Conservation (phyloP, 2,329 filamentous ascomycete genomes). For the Clonostachys solani region DNA sequence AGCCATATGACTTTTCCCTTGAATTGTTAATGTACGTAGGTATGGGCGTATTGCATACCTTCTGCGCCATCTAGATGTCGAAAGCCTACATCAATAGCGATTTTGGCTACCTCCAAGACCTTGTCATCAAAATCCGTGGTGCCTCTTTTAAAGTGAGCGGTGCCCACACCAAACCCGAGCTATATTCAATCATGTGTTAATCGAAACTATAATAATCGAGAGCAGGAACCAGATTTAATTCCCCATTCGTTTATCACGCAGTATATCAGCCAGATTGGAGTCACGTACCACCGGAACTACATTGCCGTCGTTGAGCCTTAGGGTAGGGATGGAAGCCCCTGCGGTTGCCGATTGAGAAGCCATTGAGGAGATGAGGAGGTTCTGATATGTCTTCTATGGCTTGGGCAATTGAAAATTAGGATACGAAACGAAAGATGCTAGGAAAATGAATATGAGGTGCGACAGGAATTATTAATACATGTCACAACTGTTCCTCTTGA, state of each 20-base stretch:
- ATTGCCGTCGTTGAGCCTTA: slow-evolving; percentile 72
- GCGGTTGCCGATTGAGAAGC: too few species aligned
- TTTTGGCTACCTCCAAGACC: slow-evolving; percentile 43
- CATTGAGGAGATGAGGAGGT: too few species aligned
- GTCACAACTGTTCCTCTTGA: too few species aligned
- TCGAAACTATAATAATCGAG: too few species aligned
- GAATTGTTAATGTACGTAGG: not conserved
- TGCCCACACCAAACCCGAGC: slow-evolving; percentile 3
- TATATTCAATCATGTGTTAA: slow-evolving; percentile 2
- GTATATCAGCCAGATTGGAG: too few species aligned
- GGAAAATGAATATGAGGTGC: too few species aligned
- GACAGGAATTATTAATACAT: too few species aligned
- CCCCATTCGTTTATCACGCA: too few species aligned
- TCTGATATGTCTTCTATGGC: too few species aligned
- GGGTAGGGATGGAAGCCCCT: slow-evolving; percentile 27
- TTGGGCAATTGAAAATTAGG: too few species aligned
- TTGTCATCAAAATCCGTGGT: slow-evolving; percentile 53
- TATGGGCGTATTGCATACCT: slow-evolving; percentile 29
- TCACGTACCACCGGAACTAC: slow-evolving; percentile 62
- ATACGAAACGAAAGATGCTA: too few species aligned
- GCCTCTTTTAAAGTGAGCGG: not conserved
- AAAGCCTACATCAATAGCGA: slow-evolving; percentile 66
- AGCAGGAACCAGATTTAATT: too few species aligned
- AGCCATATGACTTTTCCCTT: not conserved
- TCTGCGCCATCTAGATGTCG: slow-evolving; percentile 73